Evolutionary conservation across 106 monocot species (phyloP), one percentile per base, ranked within the genome.

Genomic region (Phalaenopsis equestris): DNA sequence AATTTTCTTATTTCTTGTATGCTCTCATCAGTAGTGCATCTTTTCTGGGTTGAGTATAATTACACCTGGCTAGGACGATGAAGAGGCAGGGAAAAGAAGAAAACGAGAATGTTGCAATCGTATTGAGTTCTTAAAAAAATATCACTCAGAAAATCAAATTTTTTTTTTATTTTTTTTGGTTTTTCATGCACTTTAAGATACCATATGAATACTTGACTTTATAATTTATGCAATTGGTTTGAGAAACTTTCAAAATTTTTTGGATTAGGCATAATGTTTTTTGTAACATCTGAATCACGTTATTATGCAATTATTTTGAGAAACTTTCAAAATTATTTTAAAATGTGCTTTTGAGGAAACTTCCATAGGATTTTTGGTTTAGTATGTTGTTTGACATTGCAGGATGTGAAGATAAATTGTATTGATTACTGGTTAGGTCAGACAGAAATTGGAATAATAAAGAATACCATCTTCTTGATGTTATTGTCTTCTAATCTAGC

Each of bases 351-450:
- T 81, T 8, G 45, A 2, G 41, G 21, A 75, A 43, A 75, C 30
- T 41, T 83, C 76, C 41, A 65, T 56, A 55, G 21, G 55, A 15
- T 49, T 49, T 45, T 55, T 23, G 39, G 79, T 78, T 70, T 81
- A 76, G 81, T 55, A 74, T 89, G 43, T 76, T 75, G 43, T 21
- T 67, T 84, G 37, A 45, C 88, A 72, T 79, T 42, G 68, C 87
- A 99, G 90, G 87, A 90, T 85, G 86, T 85, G 56, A 95, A 90
- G 79, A 61, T 88, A 79, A 83, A 95, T 46, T 84, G 80, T 38
- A 87, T 99, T 83, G 83, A 89, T 83, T 99, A 99, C 83, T 86
- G 65, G 79, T 72, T 93, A 77, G 90, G 93, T 58, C 80, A 67
- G 77, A 38, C 86, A 41, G 88, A 92, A 79, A 79, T 85, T 72